Conservation (phyloP, 352 stramenopile genomes). For the Phytophthora podocarpi region DNA sequence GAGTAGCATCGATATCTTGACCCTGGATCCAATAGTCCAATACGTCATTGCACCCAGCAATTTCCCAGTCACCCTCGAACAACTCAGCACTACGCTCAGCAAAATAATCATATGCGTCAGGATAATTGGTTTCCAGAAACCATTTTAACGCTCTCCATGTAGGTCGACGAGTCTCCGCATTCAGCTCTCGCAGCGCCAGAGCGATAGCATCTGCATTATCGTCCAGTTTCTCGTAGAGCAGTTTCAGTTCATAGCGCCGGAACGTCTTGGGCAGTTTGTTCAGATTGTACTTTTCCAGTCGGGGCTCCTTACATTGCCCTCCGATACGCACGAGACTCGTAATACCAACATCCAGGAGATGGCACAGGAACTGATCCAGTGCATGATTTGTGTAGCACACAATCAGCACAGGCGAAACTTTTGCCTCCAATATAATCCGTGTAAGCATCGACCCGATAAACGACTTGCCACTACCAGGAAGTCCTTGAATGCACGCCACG, state of each 20-base stretch:
- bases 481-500: slow-evolving; percentile 84
- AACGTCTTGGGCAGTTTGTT: slow-evolving; percentile 32
- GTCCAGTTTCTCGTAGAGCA: slow-evolving; percentile 42
- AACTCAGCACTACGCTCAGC: slow-evolving; percentile 25
- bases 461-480: slow-evolving; percentile 82
- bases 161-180: slow-evolving; percentile 18
- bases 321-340: slow-evolving; percentile 76
- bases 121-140: slow-evolving; percentile 41
- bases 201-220: slow-evolving; percentile 29
- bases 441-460: slow-evolving; percentile 84
- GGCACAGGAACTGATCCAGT: slow-evolving; percentile 90
- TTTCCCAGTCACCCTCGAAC: slow-evolving; percentile 37
- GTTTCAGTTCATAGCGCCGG: slow-evolving; percentile 33
- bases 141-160: slow-evolving; percentile 38
- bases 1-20: slow-evolving; percentile 12
- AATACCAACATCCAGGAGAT: slow-evolving; percentile 63
- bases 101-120: slow-evolving; percentile 39
- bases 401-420: slow-evolving; percentile 64
- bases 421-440: slow-evolving; percentile 59
- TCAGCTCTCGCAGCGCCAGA: slow-evolving; percentile 8
- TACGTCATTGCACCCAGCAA: slow-evolving; percentile 40
- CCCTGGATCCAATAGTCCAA: slow-evolving; percentile 50
- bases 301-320: slow-evolving; percentile 65
- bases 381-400: slow-evolving; percentile 93
- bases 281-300: slow-evolving; percentile 46